Base-by-base conservation (phyloP, 352 stramenopile genomes). In the Phytopythium kandeliae region DNA sequence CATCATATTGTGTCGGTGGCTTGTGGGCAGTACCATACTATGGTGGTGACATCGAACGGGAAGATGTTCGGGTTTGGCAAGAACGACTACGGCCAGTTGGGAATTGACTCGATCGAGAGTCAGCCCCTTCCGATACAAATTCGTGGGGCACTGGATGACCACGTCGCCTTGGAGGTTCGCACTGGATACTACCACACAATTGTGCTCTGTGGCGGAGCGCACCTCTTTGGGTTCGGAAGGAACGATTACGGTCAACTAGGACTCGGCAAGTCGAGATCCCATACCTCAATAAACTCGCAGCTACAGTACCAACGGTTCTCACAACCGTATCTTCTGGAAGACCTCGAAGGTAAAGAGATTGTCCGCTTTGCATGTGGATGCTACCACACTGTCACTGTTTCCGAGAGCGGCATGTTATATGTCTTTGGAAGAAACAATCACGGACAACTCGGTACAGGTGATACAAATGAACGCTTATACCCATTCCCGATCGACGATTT, bases 361-460 rank as follows among this genome's bases (percentile, higher is more conserved):
- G 61, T 82, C 9, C 69, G 73, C 2, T 79, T 98, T 33, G 76
- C 86, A 0, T 96, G 89, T 48, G 92, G 92, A 0, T 98, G 89
- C 48, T 97, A 97, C 51, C 92, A 97, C 54, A 94, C 85, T 0
- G 58, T 97, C 8, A 71, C 83, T 21, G 85, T 96, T 0, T 93
- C 75, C 4, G 79, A 96, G 12, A 96, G 85, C n/a, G 86, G 88
- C 12, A 69, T 96, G 34, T 54, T 98, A 33, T 97, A 92, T 55
- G 92, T 97, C 0, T 98, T 96, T 65, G 91, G 91, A 6, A 65
- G 89, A n/a, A 97, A 98, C 54, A 97, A 97, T 47, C 91, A 98
- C 41, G 92, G 92, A 0, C 92, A 98, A 63, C 59, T 98, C 1
- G 92, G 89, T 8, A 97, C 86, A 0, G 89, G 89, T 0, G 92